A percentile compares a stretch with the other conserved stretches of the same genome.
Conservation (phyloP, 192 early-diverging fungal genomes). For the Podila horticola region DNA sequence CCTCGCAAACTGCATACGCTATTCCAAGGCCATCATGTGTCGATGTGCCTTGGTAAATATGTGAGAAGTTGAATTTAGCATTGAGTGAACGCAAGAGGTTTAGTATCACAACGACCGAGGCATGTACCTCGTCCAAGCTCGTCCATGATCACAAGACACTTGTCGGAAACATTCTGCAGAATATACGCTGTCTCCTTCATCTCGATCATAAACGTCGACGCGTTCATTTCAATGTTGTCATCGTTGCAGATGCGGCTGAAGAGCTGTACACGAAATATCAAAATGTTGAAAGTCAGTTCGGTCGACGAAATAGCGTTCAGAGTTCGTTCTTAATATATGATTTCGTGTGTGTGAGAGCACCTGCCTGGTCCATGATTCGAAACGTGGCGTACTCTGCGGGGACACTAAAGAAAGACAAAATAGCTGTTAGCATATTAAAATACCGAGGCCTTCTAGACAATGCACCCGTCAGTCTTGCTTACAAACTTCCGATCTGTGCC, state of each 20-base stretch:
- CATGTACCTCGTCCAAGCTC: constrained; percentile 80
- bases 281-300: not conserved
- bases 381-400: constrained; percentile 85
- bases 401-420: constrained; percentile 57
- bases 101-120: not conserved
- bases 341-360: not conserved
- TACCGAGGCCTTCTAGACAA: not conserved
- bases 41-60: constrained; percentile 60
- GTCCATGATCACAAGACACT: constrained; percentile 87
- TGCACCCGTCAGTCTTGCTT: constrained; percentile 25
- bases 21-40: constrained; percentile 78
- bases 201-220: constrained; percentile 87
- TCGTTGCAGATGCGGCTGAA: constrained; percentile 84
- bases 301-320: not conserved
- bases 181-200: constrained; percentile 90
- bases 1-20: constrained; percentile 77
- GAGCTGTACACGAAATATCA: constrained; percentile 48
- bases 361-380: constrained; percentile 69
- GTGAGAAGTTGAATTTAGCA: not conserved
- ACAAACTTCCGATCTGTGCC: constrained; percentile 89
- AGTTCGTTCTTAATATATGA: not conserved
- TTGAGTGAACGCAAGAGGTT: not conserved
- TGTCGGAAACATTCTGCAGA: constrained; percentile 73
- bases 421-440: not conserved
- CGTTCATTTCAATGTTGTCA: constrained; percentile 63